Percentiles rank a stretch among this genome's conserved stretches.
Conservation (phyloP, 2,329 filamentous ascomycete genomes). For the Aspergillus ochraceoroseus region DNA sequence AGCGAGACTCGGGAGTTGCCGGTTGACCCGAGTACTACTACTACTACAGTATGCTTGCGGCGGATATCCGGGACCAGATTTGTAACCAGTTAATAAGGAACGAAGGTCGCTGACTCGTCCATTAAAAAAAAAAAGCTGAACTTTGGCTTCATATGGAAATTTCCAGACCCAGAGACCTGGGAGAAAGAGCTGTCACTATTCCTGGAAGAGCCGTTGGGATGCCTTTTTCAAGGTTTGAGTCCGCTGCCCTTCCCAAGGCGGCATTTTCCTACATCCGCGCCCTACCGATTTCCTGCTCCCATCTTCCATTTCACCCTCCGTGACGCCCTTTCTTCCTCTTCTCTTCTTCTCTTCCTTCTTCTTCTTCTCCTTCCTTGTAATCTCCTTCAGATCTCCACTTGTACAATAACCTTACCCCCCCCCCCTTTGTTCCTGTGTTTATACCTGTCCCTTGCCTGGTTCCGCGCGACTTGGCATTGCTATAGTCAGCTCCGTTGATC, state of each 20-base stretch:
- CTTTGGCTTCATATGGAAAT: constrained; percentile 7
- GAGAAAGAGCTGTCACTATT: constrained; percentile 10
- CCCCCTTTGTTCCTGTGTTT: neutral
- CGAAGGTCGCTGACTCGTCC: neutral
- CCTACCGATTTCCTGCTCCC: constrained; percentile 13
- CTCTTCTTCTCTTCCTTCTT: constrained; percentile 4
- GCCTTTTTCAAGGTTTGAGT: too few species aligned
- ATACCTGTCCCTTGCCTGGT: too few species aligned
- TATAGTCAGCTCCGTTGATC: neutral
- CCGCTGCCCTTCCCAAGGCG: constrained; percentile 6
- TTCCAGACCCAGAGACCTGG: constrained; percentile 3
- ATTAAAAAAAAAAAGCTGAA: neutral
- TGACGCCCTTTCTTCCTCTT: constrained; percentile 8
- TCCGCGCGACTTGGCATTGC: neutral
- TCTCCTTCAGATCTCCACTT: constrained; percentile 4
- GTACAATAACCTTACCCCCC: constrained; percentile 1
- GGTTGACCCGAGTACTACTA: constrained; percentile 1
- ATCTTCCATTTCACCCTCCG: constrained; percentile 2
- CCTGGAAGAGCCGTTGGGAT: constrained; percentile 14
- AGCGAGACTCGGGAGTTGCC: constrained; percentile 1
- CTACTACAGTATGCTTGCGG: neutral
- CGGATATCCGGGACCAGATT: constrained; percentile 1
- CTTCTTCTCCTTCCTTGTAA: neutral
- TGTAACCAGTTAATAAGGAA: too few species aligned
- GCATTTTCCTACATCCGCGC: constrained; percentile 17